Conservation (phyloP, 1,139 yeast species). For the Eremothecium coryli region DNA sequence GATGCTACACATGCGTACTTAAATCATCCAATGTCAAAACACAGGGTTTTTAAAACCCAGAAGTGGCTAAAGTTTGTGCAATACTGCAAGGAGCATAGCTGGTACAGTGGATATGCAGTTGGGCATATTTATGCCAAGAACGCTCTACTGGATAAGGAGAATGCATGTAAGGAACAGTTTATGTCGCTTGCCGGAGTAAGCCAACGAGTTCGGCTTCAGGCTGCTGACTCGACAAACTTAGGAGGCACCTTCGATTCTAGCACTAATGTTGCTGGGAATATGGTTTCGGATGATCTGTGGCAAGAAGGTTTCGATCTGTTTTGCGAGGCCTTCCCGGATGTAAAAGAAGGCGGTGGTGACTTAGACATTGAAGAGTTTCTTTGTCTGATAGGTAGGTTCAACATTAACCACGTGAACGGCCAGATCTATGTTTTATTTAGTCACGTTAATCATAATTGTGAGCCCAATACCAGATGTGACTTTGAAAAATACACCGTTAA, state of each 20-base stretch:
- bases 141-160: constrained; percentile 13
- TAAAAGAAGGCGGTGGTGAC: constrained; percentile 13
- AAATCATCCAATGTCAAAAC: constrained; percentile 41
- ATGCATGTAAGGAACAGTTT: constrained; percentile 35
- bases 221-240: constrained; percentile 42
- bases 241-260: constrained; percentile 49
- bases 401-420: constrained; percentile 63
- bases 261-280: constrained; percentile 15
- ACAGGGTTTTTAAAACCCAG: constrained; percentile 35
- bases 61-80: constrained; percentile 50
- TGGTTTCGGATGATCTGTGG: constrained; percentile 46
- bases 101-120: constrained; percentile 63
- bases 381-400: constrained; percentile 59
- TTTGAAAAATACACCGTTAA: constrained; percentile 48
- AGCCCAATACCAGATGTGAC: constrained; percentile 56
- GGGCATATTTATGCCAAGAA: constrained; percentile 48
- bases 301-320: constrained; percentile 46
- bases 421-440: constrained; percentile 55
- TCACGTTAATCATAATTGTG: constrained; percentile 69
- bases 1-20: constrained; percentile 47
- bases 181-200: constrained; percentile 61
- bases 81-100: constrained; percentile 54
- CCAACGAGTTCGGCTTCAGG: constrained; percentile 55
- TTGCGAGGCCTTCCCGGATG: constrained; percentile 40
- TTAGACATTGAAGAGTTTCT: constrained; percentile 49